Conservation (phyloP, 805 yeast species). For the Vanderwaltozyma tropicalis region DNA sequence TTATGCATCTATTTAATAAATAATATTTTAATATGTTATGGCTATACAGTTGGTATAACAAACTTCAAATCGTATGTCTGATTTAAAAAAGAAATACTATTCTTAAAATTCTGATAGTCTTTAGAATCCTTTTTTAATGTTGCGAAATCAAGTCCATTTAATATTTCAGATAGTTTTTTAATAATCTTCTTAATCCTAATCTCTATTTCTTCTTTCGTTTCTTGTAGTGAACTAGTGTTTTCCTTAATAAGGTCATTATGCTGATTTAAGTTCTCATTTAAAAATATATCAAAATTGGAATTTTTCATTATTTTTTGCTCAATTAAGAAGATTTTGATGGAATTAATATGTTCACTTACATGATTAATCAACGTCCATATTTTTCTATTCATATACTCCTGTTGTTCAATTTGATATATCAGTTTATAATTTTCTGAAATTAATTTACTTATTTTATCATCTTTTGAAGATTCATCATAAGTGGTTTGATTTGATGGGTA, state of each 20-base stretch:
- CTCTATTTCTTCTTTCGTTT: slow-evolving; percentile 5
- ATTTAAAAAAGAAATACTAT: slow-evolving; percentile 12
- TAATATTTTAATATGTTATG: neutral
- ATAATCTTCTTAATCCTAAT: slow-evolving; percentile 9
- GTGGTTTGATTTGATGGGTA: slow-evolving; percentile 6
- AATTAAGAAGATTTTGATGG: slow-evolving; percentile 21
- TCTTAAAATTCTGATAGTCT: slow-evolving; percentile 9
- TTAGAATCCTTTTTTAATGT: slow-evolving; percentile 8
- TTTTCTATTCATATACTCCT: slow-evolving; percentile 21
- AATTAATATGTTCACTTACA: slow-evolving; percentile 21
- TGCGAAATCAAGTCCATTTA: slow-evolving; percentile 11
- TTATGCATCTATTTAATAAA: neutral
- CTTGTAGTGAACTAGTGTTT: slow-evolving; percentile 6
- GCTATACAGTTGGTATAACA: neutral
- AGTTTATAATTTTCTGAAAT: slow-evolving; percentile 20
- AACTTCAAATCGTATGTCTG: neutral
- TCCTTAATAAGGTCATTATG: slow-evolving; percentile 8
- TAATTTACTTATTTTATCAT: slow-evolving; percentile 12
- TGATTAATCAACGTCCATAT: slow-evolving; percentile 18
- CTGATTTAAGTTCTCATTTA: slow-evolving; percentile 14
- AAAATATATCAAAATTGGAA: slow-evolving; percentile 13
- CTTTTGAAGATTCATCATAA: slow-evolving; percentile 6
- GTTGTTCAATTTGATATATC: slow-evolving; percentile 23
- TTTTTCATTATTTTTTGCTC: slow-evolving; percentile 20
- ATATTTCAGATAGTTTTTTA: slow-evolving; percentile 8